phyloP scores from a whole-genome alignment of 202 grass and related monocot genomes.

The Carex arenaria region DNA sequence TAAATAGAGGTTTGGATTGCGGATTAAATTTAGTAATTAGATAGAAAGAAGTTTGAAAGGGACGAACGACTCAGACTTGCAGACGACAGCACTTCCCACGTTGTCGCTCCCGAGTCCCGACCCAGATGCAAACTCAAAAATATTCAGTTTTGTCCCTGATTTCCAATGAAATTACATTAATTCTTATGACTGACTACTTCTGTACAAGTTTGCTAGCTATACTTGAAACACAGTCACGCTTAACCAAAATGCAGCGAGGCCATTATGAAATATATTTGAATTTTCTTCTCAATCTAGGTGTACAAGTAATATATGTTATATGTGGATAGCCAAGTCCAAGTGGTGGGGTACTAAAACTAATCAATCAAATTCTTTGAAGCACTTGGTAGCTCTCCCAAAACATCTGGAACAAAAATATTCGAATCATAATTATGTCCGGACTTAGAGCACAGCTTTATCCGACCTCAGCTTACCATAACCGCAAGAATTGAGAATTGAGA shows the following conservation, averaged over 20 bases:
- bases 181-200: not conserved
- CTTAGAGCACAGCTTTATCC: too few species aligned
- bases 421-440: too few species aligned
- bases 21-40: not conserved
- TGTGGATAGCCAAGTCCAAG: not conserved
- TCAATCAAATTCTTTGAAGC: not conserved
- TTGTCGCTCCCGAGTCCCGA: not conserved
- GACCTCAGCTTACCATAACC: too few species aligned
- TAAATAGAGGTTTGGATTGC: not conserved
- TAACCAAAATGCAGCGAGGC: too few species aligned
- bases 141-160: not conserved
- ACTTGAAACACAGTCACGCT: not conserved
- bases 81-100: not conserved
- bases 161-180: not conserved
- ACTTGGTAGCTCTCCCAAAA: not conserved
- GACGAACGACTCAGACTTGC: not conserved
- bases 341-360: not conserved
- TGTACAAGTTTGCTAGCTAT: not conserved
- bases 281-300: not conserved
- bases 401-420: not conserved
- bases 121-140: not conserved
- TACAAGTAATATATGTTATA: not conserved
- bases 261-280: not conserved
- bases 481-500: too few species aligned
- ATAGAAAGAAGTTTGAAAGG: not conserved